Evolutionary conservation across 2,329 filamentous ascomycete genomes (phyloP), one percentile per base, ranked within the genome.

Genomic region (Pseudogymnoascus sp.): DNA sequence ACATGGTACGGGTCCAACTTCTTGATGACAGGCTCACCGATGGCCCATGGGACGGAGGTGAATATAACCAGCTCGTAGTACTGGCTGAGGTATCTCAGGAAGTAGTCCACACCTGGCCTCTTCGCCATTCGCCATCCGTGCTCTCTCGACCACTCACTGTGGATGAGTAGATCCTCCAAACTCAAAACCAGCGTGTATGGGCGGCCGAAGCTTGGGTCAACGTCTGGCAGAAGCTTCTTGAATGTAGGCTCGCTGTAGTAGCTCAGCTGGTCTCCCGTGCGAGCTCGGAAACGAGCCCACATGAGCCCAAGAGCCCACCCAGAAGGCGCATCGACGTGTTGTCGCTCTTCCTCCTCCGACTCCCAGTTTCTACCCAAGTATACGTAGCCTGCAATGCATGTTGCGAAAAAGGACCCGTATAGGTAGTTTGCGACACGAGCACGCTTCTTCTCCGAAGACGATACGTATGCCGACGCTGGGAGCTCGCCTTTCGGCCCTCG

Each of bases 1-100:
- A 97, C 91, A 71, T 89, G 90, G 82, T 90, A 97, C 37, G 93
- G 95, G 73, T 99, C 95, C 65, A 99, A 81, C 77, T 99, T 99
- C 72, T 91, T 87, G 68, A 97, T 85, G 61, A 99, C 83, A 23
- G 91, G 91, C 69, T 97, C 92, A 29, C 88, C 93, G 73, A 91
- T 89, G 72, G 86, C 87, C 72, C 87, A 91, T 0, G 93, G 92
- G 56, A 95, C 88, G 40, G 85, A 90, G 33, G 95, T 99, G 79
- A 97, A 99, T 67, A 99, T 86, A 61, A 97, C 95, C 62, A 99
- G 82, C 76, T 99, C 95, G 74, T 97, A 99, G 82, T 99, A 97
- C 76, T 97, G 93, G 77, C 90, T 93, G 59, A 99, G 83, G 76
- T 99, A 99, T 72, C 91, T 90, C 67, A 99, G 79, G 79, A 99